These are phyloP conservation scores for Prunus yedoensis DNA, from an alignment of 331 rosid genomes.

Conservation along the genomic window DNA sequence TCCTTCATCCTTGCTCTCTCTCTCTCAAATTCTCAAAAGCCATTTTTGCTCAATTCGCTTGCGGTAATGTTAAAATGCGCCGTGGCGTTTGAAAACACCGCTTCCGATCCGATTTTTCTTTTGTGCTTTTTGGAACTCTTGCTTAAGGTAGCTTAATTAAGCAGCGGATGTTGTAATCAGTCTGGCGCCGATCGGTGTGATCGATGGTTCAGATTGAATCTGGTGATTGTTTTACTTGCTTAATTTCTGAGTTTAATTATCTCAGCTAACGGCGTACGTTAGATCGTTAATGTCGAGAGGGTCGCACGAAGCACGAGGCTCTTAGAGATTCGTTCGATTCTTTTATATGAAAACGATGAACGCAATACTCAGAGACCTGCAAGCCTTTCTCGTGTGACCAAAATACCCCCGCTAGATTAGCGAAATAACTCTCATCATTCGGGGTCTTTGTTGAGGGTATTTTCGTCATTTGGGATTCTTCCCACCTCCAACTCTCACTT, in stretches of 20 bases:
- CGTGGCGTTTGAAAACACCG: background rate
- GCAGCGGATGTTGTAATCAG: background rate
- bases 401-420: background rate
- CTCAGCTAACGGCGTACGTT: slow-evolving; percentile 26
- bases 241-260: background rate
- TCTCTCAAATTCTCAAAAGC: background rate
- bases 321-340: slow-evolving; percentile 29
- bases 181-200: background rate
- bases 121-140: background rate
- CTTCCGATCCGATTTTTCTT: background rate
- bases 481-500: slow-evolving; percentile 5
- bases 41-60: background rate
- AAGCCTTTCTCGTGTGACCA: background rate
- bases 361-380: slow-evolving; percentile 15
- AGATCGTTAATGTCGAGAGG: slow-evolving; percentile 18
- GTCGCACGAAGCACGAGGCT: slow-evolving; percentile 24
- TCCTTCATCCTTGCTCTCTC: background rate
- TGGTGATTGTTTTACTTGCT: background rate
- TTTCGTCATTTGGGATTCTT: slow-evolving; percentile 6
- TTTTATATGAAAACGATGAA: slow-evolving; percentile 17
- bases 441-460: background rate
- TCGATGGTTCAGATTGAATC: slow-evolving; percentile 1
- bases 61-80: background rate
- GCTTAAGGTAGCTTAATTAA: background rate
- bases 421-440: background rate